These are phyloP conservation scores for Solanum corneliomulleri DNA, from an alignment of 257 asterid species.

Conservation along the genomic window DNA sequence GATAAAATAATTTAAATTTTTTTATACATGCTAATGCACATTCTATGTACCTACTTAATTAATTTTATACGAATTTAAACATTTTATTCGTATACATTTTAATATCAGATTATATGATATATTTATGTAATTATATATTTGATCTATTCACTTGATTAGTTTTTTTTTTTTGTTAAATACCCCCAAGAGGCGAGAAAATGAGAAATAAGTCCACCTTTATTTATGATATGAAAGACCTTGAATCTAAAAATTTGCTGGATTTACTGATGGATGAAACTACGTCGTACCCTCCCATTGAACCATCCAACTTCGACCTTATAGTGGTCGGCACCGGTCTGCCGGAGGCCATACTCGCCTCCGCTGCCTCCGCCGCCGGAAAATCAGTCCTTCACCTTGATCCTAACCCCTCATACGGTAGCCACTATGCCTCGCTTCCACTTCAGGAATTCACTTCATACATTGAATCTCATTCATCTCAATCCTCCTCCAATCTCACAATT, in stretches of 20 bases:
- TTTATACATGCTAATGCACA: not conserved
- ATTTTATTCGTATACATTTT: accelerated
- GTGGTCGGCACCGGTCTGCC: constrained; percentile 81
- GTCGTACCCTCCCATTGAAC: constrained; percentile 57
- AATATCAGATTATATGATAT: not conserved
- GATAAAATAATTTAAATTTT: too few species aligned
- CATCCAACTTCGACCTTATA: constrained; percentile 70
- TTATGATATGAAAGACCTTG: not conserved
- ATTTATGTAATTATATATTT: too few species aligned
- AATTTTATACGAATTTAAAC: too few species aligned
- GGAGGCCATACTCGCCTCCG: constrained; percentile 69
- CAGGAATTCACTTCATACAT: constrained; percentile 42
- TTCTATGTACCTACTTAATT: too few species aligned
- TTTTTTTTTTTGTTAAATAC: not conserved
- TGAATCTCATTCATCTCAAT: constrained; percentile 7
- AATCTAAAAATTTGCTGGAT: not conserved
- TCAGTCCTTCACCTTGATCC: constrained; percentile 81
- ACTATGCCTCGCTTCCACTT: constrained; percentile 21
- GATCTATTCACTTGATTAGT: not conserved
- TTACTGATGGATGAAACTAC: constrained; percentile 39
- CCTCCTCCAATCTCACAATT: not conserved
- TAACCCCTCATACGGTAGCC: constrained; percentile 53
- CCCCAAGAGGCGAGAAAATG: not conserved
- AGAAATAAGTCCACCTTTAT: not conserved
- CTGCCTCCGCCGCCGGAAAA: constrained; percentile 69